Percentiles rank a stretch among this genome's conserved stretches.
Evolutionary conservation across 2,329 filamentous ascomycete species (phyloP).

Genomic region (Sarocladiaceae sp.): DNA sequence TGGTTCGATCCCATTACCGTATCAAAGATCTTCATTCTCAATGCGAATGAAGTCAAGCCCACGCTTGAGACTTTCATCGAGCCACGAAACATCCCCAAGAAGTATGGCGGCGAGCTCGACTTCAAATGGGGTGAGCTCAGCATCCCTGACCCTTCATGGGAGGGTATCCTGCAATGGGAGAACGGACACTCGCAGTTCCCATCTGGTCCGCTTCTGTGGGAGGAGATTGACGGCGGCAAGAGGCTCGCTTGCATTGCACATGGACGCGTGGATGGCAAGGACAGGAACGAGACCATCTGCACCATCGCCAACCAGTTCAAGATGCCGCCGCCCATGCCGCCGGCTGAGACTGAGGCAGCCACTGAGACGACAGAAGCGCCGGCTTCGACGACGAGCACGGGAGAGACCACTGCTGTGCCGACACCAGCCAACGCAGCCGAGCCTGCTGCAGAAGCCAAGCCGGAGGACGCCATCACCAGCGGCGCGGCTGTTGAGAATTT

Average conservation of each 20-base stretch:
- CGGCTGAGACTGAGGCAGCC: conserved; percentile 3
- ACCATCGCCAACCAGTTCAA: conserved; percentile 38
- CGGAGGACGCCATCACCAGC: conserved; percentile 21
- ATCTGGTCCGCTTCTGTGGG: conserved; percentile 51
- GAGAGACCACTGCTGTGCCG: conserved; percentile 17
- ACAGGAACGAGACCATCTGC: conserved; percentile 42
- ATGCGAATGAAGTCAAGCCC: conserved; percentile 62
- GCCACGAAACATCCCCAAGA: conserved; percentile 73
- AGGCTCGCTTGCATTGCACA: conserved; percentile 46
- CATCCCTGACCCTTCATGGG: conserved; percentile 59
- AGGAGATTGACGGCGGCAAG: conserved; percentile 36
- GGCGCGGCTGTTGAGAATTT: conserved; percentile 26
- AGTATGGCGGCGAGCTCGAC: conserved; percentile 82
- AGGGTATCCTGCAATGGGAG: conserved; percentile 45
- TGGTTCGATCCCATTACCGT: conserved; percentile 94
- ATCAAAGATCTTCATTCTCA: conserved; percentile 92
- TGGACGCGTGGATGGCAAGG: conserved; percentile 39
- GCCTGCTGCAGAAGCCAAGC: conserved; percentile 16
- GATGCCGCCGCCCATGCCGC: conserved; percentile 12
- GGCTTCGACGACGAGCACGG: conserved; percentile 18
- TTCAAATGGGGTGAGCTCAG: conserved; percentile 74
- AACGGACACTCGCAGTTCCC: conserved; percentile 48
- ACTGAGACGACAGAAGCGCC: conserved; percentile 9
- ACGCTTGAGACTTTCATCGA: conserved; percentile 81
- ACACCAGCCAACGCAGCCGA: conserved; percentile 19